Evolutionary conservation across 108 stramenopile genomes (phyloP), one percentile per base, ranked within the genome.

Genomic region (Skeletonema grethae): DNA sequence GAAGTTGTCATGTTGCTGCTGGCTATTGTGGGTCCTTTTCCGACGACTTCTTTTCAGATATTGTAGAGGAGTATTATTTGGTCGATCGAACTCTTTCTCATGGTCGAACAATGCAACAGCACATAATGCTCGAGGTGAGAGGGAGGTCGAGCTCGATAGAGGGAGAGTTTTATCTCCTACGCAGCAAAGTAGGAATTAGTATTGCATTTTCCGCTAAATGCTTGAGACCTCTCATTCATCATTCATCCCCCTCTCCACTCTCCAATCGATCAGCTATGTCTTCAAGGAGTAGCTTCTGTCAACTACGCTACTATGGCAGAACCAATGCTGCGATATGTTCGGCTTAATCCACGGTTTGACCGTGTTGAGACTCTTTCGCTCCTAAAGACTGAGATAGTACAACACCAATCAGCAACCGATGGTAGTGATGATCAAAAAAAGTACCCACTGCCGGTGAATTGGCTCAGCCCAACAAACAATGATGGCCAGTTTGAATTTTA

Each of bases 261-360:
- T n/a, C n/a, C n/a, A n/a, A n/a, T n/a, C n/a, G n/a, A n/a, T n/a
- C n/a, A n/a, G n/a, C n/a, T n/a, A n/a, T n/a, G n/a, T n/a, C n/a
- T n/a, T n/a, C n/a, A n/a, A n/a, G n/a, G n/a, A n/a, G n/a, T n/a
- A n/a, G n/a, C 25, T 28, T 28, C 25, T 28, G 25, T 28, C 25
- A 28, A 28, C 25, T 28, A 28, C 46, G 5, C 1, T 0, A 48
- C 16, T 11, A 38, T 38, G 36, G 11, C 46, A 48, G 46, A 48
- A 48, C 46, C 15, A 32, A 39, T 4, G 32, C 56, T 4, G 32
- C 56, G 72, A 53, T 89, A 86, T 71, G 70, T 93, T 35, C 76
- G 89, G 24, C 67, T 93, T 56, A 93, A 93, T 67, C 92, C 92
- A 5, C 78, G 89, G 12, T 90, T 76, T 63, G 79, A 86, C 67